Evolutionary conservation across 768 basidiomycete species (phyloP), one percentile per base, ranked within the genome.

Genomic region (Mycena rosella): DNA sequence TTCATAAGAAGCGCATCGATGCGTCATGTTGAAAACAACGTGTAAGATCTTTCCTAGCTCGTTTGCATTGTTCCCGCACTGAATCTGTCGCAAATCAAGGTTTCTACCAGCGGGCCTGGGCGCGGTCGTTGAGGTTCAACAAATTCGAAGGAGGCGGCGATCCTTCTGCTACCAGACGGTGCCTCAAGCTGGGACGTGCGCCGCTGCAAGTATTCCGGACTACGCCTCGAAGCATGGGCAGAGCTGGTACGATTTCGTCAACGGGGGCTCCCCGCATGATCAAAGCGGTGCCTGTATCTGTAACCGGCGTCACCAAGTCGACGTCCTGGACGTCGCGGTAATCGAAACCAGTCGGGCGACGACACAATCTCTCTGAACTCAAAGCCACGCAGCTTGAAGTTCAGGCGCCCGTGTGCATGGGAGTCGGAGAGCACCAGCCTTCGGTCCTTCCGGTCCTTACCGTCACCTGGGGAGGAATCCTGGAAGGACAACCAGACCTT

Each of bases 221-320:
- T 55, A 67, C 24, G 69, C 69, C 11, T 5, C 52, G 17, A 58
- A 66, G 57, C 65, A 71, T 53, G 70, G 38, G 6, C 47, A 34
- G 10, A 38, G n/a, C 10, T 71, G 70, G 70, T 71, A 71, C 44
- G 44, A 40, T 27, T 68, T 68, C 24, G 58, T 66, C 7, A 66
- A 66, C 40, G 58, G 29, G 5, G 18, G 13, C 11, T 2, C 18
- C 29, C 14, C 65, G 65, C 13, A 65, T 63, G 48, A 5, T 58
- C 9, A n/a, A n/a, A n/a, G n/a, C n/a, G n/a, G n/a, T n/a, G n/a
- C n/a, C n/a, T n/a, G n/a, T n/a, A n/a, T n/a, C n/a, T n/a, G n/a
- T n/a, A n/a, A n/a, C n/a, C n/a, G n/a, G n/a, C n/a, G n/a, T n/a
- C n/a, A n/a, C n/a, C n/a, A n/a, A n/a, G n/a, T n/a, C n/a, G n/a